phyloP scores from a whole-genome alignment of 306 rosid species.

The Psophocarpus tetragonolobus region DNA sequence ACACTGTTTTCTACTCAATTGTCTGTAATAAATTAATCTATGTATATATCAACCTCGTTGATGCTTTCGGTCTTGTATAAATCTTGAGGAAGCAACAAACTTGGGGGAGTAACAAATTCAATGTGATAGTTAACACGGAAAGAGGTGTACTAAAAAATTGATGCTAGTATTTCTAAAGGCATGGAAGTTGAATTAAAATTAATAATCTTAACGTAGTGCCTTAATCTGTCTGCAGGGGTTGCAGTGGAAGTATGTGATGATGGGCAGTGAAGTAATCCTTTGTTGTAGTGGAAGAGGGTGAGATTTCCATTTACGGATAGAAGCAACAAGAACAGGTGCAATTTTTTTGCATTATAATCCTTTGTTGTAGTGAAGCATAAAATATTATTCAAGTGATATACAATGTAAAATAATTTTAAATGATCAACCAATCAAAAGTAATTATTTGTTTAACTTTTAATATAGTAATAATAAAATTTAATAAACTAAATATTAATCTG shows the following conservation, averaged over 20 bases:
- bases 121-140: too few relatives aligned
- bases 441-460: too few relatives aligned
- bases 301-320: slow-evolving; percentile 44
- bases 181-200: background rate
- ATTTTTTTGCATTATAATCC: too few relatives aligned
- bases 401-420: too few relatives aligned
- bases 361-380: too few relatives aligned
- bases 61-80: background rate
- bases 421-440: too few relatives aligned
- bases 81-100: background rate
- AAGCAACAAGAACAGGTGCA: slow-evolving; percentile 44
- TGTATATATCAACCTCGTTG: too few relatives aligned
- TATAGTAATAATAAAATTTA: too few relatives aligned
- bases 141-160: background rate
- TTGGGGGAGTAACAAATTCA: too few relatives aligned
- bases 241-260: slow-evolving; percentile 9
- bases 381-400: too few relatives aligned
- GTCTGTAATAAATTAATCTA: background rate
- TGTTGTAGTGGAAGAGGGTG: slow-evolving; percentile 17
- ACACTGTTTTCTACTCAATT: background rate
- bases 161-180: background rate
- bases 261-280: slow-evolving; percentile 32
- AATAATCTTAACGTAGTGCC: slow-evolving; percentile 36
- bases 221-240: slow-evolving; percentile 38
- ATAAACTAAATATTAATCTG: too few relatives aligned